Evolutionary conservation across 2,329 filamentous ascomycete genomes (phyloP), one percentile per base, ranked within the genome.

Genomic region (Fusarium robinianum): DNA sequence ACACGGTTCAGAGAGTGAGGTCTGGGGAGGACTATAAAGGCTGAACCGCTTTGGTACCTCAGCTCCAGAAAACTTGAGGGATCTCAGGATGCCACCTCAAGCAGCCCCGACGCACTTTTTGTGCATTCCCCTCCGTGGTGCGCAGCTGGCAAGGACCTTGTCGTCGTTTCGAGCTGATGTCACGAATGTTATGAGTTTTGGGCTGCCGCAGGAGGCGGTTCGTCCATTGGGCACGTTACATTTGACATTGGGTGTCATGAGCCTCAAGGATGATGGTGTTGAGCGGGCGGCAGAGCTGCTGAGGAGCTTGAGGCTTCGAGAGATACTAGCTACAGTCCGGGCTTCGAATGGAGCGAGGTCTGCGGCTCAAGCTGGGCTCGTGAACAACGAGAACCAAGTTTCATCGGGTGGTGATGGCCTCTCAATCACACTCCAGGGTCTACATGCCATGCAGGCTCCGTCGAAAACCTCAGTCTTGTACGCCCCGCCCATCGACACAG

Each of bases 191-290:
- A 60, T 68, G 44, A 66, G 71, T 52, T 67, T 71, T 47, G 72
- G 73, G 5, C 70, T 92, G 8, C 86, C 87, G 0, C 64, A 73
- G 21, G 78, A 78, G 41, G 89, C 90, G 2, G 72, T 96, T 36
- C 76, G 90, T 18, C 90, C 90, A 0, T 69, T 88, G 1, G 88
- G 88, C 1, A 90, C 90, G 1, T 68, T 96, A 33, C 92, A 97
- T 67, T 72, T 95, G 3, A 96, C 91, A 0, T 75, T 96, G 0
- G 91, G 90, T 0, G 87, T 95, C 2, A 91, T 96, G 87, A 85
- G 79, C 53, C 77, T 96, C 8, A 68, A 74, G 3, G 74, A 71
- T 3, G 67, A 73, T 3, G 73, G 77, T 5, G 52, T 79, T 6
- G 68, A 69, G 4, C 65, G 58, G 25, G 77, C 77, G 2, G 60